Base-by-base conservation (phyloP, 2,329 filamentous ascomycete genomes). In the Davidsoniella eucalypti region DNA sequence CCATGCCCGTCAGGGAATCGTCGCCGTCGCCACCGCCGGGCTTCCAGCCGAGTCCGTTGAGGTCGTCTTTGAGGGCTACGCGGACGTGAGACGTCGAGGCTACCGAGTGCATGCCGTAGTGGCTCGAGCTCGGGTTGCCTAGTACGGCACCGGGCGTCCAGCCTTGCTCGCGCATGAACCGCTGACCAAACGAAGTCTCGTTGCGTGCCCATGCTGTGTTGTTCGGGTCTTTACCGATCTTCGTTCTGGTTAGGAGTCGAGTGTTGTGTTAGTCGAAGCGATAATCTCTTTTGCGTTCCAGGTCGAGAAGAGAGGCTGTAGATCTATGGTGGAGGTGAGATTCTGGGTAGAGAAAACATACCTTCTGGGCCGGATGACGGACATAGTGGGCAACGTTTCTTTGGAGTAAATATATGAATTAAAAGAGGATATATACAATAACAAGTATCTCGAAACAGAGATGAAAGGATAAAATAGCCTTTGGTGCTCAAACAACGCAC, bases 151-250 rank as follows among this genome's bases (percentile, higher is more conserved):
- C 92, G 0, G 88, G 87, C 54, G 81, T 75, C 92, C 92, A 98
- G 56, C 92, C 92, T 60, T 95, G 87, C 14, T 82, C 73, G 46
- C 81, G 78, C 60, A 98, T 79, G 57, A 96, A 90, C 61, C 80
- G 85, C 64, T 94, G 88, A 57, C 92, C 92, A 63, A 92, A 96
- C 49, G 79, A 81, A 51, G 75, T 75, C 56, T 82, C 85, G 62
- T 88, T 82, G 59, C 82, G 80, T 51, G 82, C 80, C 92, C 92
- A 98, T 72, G 77, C 79, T 44, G 86, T 94, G 65, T 96, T 98
- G 68, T 96, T 95, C 6, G 92, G 92, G 66, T 98, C 92, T 62
- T 83, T 75, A 57, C 82, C 83, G 61, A 96, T 80, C 67, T 90
- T 94, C 44, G 72, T 58, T 48, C 64, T 63, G 49, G n/a, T 4